Evolutionary conservation across 345 rosid genomes (phyloP).

Genomic region (Pseudoturritis turrita): DNA sequence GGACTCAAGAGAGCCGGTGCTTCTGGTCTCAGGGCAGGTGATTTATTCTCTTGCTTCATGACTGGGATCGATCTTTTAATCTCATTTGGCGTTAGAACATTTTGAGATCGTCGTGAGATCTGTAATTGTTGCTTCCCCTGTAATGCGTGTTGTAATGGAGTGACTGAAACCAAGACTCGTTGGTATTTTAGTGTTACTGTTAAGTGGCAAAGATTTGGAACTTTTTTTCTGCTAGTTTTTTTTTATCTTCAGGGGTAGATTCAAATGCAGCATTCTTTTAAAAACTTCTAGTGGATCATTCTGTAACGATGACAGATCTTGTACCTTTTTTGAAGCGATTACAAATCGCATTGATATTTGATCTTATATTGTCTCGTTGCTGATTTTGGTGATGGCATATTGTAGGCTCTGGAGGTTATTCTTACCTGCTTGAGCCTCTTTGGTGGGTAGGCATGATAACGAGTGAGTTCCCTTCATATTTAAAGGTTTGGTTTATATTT

Average conservation of each 20-base stretch:
- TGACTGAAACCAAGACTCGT: background rate
- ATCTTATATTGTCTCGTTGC: background rate
- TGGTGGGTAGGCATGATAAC: constrained; percentile 99
- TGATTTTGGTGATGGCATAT: constrained; percentile 2
- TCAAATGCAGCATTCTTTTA: background rate
- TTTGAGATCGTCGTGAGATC: background rate
- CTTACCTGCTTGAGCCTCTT: constrained; percentile 83
- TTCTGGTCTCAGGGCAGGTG: constrained; percentile 76
- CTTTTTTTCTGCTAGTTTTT: background rate
- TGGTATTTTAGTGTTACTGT: background rate
- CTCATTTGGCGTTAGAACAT: background rate
- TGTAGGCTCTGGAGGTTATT: constrained; percentile 79
- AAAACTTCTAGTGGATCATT: background rate
- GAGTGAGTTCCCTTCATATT: constrained; percentile 47
- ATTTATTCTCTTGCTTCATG: background rate
- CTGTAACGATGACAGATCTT: background rate
- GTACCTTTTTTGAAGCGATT: background rate
- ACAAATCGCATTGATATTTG: background rate
- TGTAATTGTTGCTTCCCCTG: background rate
- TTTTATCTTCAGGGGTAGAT: background rate
- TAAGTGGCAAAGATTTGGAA: background rate
- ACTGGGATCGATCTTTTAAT: background rate
- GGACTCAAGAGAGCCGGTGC: constrained; percentile 72
- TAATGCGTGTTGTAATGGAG: background rate
- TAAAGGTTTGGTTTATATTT: background rate